Evolutionary conservation across 2,329 filamentous ascomycete genomes (phyloP).

Genomic region (Fusarium oxysporum): DNA sequence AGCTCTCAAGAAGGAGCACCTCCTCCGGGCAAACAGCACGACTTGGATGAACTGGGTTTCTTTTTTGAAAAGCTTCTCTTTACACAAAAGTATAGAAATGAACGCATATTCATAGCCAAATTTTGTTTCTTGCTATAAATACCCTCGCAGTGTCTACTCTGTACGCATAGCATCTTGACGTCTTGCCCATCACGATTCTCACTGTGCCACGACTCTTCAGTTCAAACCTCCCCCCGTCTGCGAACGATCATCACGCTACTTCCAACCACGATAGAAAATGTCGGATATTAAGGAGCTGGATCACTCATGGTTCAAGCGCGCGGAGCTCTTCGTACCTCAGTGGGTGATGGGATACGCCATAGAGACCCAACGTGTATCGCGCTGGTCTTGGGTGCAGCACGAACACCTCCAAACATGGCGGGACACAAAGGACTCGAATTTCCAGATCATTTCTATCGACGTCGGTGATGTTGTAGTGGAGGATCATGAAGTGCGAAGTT

Average conservation of each 20-base stretch:
- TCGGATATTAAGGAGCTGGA: background rate
- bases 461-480: background rate
- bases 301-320: background rate
- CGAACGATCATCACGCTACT: background rate
- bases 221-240: fast-evolving
- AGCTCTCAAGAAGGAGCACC: background rate
- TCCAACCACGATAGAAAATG: background rate
- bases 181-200: background rate
- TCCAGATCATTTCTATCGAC: background rate
- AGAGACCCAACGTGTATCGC: fast-evolving
- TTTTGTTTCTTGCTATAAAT: background rate
- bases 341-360: background rate
- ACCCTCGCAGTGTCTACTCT: background rate
- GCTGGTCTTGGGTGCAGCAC: background rate
- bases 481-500: background rate
- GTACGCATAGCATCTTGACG: background rate
- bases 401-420: background rate
- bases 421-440: background rate
- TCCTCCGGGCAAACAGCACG: background rate
- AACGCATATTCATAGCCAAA: background rate
- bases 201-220: background rate
- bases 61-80: background rate
- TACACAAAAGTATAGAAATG: background rate
- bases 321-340: background rate
- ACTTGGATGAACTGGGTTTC: background rate